These are phyloP conservation scores for Hondaea fermentalgiana DNA, from an alignment of 108 stramenopile species.

Conservation along the genomic window DNA sequence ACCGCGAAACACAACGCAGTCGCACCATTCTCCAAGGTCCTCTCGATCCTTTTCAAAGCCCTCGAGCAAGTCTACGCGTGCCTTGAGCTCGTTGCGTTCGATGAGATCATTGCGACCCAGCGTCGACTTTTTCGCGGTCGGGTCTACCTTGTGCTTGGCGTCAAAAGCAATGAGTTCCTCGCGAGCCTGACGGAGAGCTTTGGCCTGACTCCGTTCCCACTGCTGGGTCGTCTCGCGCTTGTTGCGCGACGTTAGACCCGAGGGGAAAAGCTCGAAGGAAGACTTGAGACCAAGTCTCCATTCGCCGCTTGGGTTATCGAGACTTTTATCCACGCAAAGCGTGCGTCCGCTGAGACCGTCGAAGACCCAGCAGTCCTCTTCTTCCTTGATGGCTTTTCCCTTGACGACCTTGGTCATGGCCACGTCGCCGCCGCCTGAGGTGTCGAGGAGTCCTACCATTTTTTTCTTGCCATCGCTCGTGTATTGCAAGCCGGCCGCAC, in stretches of 20 bases:
- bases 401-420: conserved; percentile 41
- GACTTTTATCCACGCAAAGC: conserved; percentile 29
- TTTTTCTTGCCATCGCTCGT: conserved; percentile 55
- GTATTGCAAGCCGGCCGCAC: conserved; percentile 59
- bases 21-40: conserved; percentile 67
- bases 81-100: conserved; percentile 8
- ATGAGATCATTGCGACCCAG: background rate
- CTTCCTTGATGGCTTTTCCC: conserved; percentile 8
- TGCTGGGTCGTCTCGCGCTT: background rate
- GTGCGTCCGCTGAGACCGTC: conserved; percentile 49
- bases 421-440: conserved; percentile 80
- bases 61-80: background rate
- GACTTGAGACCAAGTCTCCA: conserved; percentile 16
- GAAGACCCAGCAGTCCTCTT: conserved; percentile 4
- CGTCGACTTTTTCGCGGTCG: background rate
- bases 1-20: conserved; percentile 57
- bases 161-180: background rate
- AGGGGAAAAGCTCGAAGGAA: background rate
- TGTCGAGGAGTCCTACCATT: conserved; percentile 71
- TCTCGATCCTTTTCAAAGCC: conserved; percentile 24
- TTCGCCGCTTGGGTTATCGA: conserved; percentile 22
- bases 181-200: background rate
- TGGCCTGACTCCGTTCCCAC: background rate
- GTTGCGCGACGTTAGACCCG: background rate
- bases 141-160: background rate